Conservation (phyloP, 257 asterid species). For the Ocimum tenuiflorum region DNA sequence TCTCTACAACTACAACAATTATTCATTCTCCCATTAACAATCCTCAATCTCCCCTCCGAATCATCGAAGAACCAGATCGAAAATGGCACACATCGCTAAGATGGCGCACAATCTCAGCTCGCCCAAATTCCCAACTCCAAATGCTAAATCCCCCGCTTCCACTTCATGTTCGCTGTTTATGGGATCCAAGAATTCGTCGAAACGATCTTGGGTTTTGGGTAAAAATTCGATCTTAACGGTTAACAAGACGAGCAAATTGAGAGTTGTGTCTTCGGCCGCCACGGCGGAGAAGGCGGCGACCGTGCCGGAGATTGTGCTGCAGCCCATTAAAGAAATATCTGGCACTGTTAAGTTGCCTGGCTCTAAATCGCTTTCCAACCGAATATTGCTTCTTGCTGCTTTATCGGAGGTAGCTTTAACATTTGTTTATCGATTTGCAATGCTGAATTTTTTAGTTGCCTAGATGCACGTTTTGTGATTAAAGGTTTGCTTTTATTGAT, state of each 20-base stretch:
- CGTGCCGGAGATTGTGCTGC: constrained; percentile 80
- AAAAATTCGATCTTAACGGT: constrained; percentile 40
- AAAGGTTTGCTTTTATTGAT: not conserved
- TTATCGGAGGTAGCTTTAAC: constrained; percentile 62
- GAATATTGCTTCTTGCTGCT: constrained; percentile 95
- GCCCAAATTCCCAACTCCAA: constrained; percentile 38
- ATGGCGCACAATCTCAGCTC: constrained; percentile 44
- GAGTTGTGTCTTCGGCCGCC: constrained; percentile 60
- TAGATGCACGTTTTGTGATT: not conserved
- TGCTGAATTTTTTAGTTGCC: not conserved
- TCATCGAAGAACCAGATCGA: not conserved
- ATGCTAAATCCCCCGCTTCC: constrained; percentile 27
- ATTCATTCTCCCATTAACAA: not conserved
- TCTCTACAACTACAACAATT: constrained; percentile 8
- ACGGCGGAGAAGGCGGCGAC: constrained; percentile 67
- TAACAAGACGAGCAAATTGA: constrained; percentile 25
- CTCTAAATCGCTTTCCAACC: constrained; percentile 91
- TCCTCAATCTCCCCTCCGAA: not conserved
- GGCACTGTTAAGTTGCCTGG: constrained; percentile 96
- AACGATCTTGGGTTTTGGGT: constrained; percentile 34
- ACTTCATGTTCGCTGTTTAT: constrained; percentile 44
- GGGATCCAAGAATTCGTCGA: constrained; percentile 43
- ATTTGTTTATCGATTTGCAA: constrained; percentile 5
- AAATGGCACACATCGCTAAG: constrained; percentile 41
- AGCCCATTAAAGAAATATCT: constrained; percentile 81